phyloP scores from a whole-genome alignment of 164 flowering plant genomes.

The Vitis rotundifolia region DNA sequence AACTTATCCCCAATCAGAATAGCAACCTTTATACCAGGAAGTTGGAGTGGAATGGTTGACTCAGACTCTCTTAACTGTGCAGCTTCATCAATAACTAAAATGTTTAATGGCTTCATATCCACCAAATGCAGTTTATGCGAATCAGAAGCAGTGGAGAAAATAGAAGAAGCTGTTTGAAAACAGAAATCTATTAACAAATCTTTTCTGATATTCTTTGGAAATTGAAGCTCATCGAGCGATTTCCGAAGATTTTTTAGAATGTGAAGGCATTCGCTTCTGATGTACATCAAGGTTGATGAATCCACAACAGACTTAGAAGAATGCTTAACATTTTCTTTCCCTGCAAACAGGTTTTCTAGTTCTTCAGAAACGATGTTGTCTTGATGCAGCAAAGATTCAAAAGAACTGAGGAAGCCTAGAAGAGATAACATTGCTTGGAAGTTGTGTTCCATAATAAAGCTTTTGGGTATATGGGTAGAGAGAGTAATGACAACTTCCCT shows the following conservation, averaged over 20 bases:
- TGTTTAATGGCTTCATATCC: conserved; percentile 17
- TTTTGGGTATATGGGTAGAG: conserved; percentile 14
- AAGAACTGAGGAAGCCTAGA: conserved; percentile 5
- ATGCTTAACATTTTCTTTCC: neutral
- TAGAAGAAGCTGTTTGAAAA: conserved; percentile 21
- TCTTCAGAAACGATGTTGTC: conserved; percentile 3
- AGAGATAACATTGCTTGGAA: conserved; percentile 4
- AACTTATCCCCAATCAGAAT: conserved; percentile 55
- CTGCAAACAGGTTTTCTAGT: conserved; percentile 5
- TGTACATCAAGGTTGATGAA: neutral
- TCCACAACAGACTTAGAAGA: neutral
- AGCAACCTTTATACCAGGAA: conserved; percentile 38
- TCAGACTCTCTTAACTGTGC: conserved; percentile 64
- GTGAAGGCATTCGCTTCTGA: conserved; percentile 10
- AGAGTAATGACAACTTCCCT: neutral
- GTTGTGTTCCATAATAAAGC: conserved; percentile 4
- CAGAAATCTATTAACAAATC: conserved; percentile 2
- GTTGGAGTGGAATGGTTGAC: conserved; percentile 48
- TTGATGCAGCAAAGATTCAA: conserved; percentile 8
- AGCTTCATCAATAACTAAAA: conserved; percentile 58
- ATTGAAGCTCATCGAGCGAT: neutral
- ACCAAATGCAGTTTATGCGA: conserved; percentile 21
- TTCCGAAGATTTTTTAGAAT: neutral
- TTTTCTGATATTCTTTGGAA: neutral
- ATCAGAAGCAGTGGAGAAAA: conserved; percentile 54